These are phyloP conservation scores for Macrophomina phaseolina DNA, from an alignment of 2,329 filamentous ascomycete genomes.

Conservation along the genomic window DNA sequence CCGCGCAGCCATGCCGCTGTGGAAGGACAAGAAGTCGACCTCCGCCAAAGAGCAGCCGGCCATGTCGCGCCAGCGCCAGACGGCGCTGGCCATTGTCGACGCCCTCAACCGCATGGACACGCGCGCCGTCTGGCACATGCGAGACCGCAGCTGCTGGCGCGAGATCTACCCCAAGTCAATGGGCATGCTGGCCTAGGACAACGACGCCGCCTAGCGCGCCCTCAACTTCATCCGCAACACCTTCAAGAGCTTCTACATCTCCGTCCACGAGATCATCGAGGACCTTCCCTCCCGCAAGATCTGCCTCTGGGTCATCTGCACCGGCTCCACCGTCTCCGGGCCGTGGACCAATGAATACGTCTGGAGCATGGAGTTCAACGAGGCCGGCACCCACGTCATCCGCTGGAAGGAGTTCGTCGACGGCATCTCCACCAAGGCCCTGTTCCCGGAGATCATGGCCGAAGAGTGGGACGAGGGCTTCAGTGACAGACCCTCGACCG, in stretches of 20 bases:
- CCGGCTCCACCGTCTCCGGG: conserved; percentile 30
- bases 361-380: conserved; percentile 26
- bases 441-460: conserved; percentile 35
- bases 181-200: conserved; percentile 9
- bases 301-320: conserved; percentile 19
- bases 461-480: conserved; percentile 14
- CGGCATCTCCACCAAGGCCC: conserved; percentile 3
- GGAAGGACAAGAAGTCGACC: conserved; percentile 1
- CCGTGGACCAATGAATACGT: conserved; percentile 32
- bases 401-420: conserved; percentile 27
- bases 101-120: conserved; percentile 26
- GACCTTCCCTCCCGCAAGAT: conserved; percentile 22
- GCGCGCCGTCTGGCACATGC: conserved; percentile 22
- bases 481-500: conserved; percentile 13
- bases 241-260: conserved; percentile 21
- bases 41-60: background rate
- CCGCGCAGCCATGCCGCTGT: background rate
- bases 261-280: conserved; percentile 23
- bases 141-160: conserved; percentile 10
- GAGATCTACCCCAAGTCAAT: conserved; percentile 25
- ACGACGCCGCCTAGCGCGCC: conserved; percentile 10
- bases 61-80: conserved; percentile 36
- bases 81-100: conserved; percentile 28
- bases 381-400: conserved; percentile 18
- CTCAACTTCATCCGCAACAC: conserved; percentile 26